Conservation (phyloP, 768 basidiomycete species). For the button mushroom (Agaricus bisporus) region DNA sequence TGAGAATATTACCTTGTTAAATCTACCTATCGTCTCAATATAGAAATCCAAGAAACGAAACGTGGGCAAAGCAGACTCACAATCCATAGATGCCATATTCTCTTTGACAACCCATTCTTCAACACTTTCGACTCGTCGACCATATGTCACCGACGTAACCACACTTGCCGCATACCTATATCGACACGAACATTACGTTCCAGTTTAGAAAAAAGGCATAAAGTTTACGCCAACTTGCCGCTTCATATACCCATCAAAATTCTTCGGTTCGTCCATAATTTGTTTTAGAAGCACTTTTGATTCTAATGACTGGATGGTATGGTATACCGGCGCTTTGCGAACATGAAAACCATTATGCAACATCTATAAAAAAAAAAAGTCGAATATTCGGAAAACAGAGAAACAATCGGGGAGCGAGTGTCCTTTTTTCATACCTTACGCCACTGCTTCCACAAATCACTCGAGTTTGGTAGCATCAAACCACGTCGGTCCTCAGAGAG, state of each 20-base stretch:
- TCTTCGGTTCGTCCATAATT: constrained; percentile 29
- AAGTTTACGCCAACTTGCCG: constrained; percentile 18
- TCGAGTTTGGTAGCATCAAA: constrained; percentile 35
- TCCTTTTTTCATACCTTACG: constrained; percentile 27
- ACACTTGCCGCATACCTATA: constrained; percentile 36
- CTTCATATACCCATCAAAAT: constrained; percentile 35
- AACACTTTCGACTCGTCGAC: constrained; percentile 32
- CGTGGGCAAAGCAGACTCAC: constrained; percentile 20
- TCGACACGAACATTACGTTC: neutral
- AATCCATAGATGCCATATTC: constrained; percentile 37
- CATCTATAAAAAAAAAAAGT: constrained; percentile 21
- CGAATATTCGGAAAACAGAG: neutral
- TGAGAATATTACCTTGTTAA: neutral
- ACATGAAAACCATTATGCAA: constrained; percentile 38
- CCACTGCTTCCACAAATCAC: constrained; percentile 41
- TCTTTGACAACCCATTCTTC: constrained; percentile 44
- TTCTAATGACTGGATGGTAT: constrained; percentile 41
- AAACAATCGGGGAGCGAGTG: neutral
- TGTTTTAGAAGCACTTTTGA: constrained; percentile 38
- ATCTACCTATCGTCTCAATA: neutral
- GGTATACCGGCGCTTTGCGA: constrained; percentile 35
- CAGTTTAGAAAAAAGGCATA: neutral
- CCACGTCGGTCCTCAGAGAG: constrained; percentile 40
- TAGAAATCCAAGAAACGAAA: neutral
- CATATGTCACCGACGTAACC: constrained; percentile 18